Percentiles rank a stretch among this genome's conserved stretches.
Evolutionary conservation across 1,139 yeast genomes (phyloP).

Genomic region (Debaryomycetaceae sp.): DNA sequence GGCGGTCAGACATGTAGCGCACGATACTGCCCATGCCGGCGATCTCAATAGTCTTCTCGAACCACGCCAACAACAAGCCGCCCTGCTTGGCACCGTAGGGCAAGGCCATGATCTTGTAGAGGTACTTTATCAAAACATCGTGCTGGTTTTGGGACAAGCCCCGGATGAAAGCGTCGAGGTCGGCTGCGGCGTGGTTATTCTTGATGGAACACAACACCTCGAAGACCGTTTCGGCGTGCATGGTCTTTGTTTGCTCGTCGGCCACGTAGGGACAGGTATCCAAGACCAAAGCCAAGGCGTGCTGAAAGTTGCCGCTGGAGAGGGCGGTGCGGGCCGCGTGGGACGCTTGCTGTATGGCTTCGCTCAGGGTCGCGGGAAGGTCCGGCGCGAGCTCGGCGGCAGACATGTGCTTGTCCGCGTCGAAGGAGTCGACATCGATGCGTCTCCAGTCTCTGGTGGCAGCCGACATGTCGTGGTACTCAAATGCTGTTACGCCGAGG

Average conservation of each 20-base stretch:
- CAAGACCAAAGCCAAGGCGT: slow-evolving; percentile 56
- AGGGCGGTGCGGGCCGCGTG: slow-evolving; percentile 51
- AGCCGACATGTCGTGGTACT: too few relatives aligned
- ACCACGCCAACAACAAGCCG: slow-evolving; percentile 81
- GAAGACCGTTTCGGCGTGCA: slow-evolving; percentile 47
- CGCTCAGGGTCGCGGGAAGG: slow-evolving; percentile 24
- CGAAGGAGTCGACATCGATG: slow-evolving; percentile 86
- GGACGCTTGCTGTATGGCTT: slow-evolving; percentile 45
- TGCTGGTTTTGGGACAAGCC: slow-evolving; percentile 54
- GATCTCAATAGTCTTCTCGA: slow-evolving; percentile 74
- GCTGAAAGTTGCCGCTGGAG: slow-evolving; percentile 61
- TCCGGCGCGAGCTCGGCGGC: slow-evolving; percentile 55
- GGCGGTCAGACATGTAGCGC: slow-evolving; percentile 75
- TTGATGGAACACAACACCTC: slow-evolving; percentile 68
- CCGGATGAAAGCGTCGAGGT: slow-evolving; percentile 51
- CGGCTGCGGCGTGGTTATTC: slow-evolving; percentile 42
- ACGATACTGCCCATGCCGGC: slow-evolving; percentile 87
- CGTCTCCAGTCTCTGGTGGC: slow-evolving; percentile 46
- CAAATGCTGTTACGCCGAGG: too few relatives aligned
- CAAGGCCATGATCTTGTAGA: slow-evolving; percentile 77
- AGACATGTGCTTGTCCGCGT: slow-evolving; percentile 64
- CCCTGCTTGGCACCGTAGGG: slow-evolving; percentile 78
- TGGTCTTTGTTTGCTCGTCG: slow-evolving; percentile 41
- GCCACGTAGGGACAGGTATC: slow-evolving; percentile 79
- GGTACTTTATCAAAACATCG: slow-evolving; percentile 70